A percentile compares a stretch with the other conserved stretches of the same genome.
These are phyloP conservation scores for Pythium brachiatum DNA, from an alignment of 352 stramenopile genomes.

Conservation along the genomic window DNA sequence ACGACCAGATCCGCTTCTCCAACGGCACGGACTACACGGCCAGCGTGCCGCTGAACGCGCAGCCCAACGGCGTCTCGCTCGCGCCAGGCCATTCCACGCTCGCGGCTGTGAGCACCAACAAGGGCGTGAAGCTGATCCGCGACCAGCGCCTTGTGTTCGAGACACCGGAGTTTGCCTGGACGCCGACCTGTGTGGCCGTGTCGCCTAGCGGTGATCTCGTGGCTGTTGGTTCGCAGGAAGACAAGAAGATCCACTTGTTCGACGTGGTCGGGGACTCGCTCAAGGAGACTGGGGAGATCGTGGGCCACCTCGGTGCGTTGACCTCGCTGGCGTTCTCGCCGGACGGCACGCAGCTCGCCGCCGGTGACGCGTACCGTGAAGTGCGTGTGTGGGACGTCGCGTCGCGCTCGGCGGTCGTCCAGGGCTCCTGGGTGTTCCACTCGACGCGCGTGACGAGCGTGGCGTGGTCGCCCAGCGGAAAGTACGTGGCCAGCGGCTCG, in stretches of 20 bases:
- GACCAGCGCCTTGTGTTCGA: conserved; percentile 73
- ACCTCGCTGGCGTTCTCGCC: conserved; percentile 85
- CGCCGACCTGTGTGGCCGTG: conserved; percentile 73
- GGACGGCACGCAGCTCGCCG: conserved; percentile 78
- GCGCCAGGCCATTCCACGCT: conserved; percentile 44
- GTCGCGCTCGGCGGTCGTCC: conserved; percentile 79
- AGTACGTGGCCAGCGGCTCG: conserved; percentile 90
- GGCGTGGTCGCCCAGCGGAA: conserved; percentile 91
- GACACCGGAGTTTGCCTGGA: conserved; percentile 74
- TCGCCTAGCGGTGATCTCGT: conserved; percentile 67
- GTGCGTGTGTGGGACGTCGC: conserved; percentile 89
- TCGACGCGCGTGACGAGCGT: conserved; percentile 92
- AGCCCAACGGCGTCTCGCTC: conserved; percentile 68
- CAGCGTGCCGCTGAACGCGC: conserved; percentile 58
- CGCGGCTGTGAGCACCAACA: conserved; percentile 72
- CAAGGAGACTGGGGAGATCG: conserved; percentile 59
- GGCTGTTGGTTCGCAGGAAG: conserved; percentile 73
- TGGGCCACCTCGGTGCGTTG: conserved; percentile 69
- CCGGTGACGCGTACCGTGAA: conserved; percentile 86
- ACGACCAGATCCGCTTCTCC: conserved; percentile 86
- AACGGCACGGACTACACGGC: conserved; percentile 56
- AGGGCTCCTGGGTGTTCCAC: conserved; percentile 96
- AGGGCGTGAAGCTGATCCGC: conserved; percentile 77
- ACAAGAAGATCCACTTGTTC: conserved; percentile 89
- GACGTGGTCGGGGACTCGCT: conserved; percentile 68